Evolutionary conservation across 805 yeast species (phyloP), one percentile per base, ranked within the genome.

Genomic region (Danielia reshetovae): DNA sequence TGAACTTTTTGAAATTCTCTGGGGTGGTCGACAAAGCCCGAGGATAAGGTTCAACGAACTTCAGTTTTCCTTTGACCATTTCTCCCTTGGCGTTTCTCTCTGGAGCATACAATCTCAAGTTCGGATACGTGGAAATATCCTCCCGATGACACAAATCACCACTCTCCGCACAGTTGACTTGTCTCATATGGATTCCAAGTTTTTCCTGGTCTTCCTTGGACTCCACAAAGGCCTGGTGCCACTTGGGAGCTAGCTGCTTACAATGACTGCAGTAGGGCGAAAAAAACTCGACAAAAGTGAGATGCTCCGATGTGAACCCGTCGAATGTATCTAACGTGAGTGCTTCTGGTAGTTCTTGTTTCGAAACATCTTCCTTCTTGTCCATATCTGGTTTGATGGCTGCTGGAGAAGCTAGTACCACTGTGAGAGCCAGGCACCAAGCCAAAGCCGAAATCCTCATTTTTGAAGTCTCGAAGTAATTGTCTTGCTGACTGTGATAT

Each of bases 181-280:
- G 90, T 38, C 76, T 70, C 70, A 88, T 74, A 14, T 67, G 66
- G 11, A 81, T 66, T 2, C 68, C 66, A 32, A 74, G 46, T 7
- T 58, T 46, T 12, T 62, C 52, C 29, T 72, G 70, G 24, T 75
- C 79, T 7, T 59, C 54, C 24, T 68, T 57, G 47, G 75, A 72
- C 4, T 58, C 55, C 16, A 64, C 48, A 61, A 77, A 85, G 0
- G 90, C 73, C 36, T 72, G 66, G 39, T 77, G 73, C 97, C 97
- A 93, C 6, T 63, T 70, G 1, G 98, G 97, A 2, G 85, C 93
- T 34, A 93, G 62, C 6, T 62, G 68, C 42, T 65, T 72, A 62
- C 98, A 93, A 59, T 90, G 97, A 6, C 65, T 56, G 56, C 98
- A 93, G 51, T 81, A 81, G 0, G 98, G 98, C 21, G 96, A 86